Percentiles rank a stretch among this genome's conserved stretches.
These are phyloP conservation scores for Yarrowia alimentaria DNA, from an alignment of 805 yeast species.

Conservation along the genomic window DNA sequence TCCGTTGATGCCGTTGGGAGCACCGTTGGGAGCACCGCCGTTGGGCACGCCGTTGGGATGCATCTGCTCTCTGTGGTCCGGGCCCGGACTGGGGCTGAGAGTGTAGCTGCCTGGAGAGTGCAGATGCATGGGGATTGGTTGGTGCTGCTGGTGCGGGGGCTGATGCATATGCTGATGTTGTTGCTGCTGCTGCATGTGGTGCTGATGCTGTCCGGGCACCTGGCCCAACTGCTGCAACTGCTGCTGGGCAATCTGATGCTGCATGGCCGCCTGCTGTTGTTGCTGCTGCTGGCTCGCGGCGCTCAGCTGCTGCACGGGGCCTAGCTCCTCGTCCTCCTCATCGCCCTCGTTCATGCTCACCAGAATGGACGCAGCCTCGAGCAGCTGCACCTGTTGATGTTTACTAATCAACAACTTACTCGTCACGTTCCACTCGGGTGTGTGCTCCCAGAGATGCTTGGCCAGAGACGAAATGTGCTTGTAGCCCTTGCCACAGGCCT, in stretches of 20 bases:
- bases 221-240: conserved; percentile 24
- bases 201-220: conserved; percentile 2
- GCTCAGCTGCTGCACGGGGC: not conserved
- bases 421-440: conserved; percentile 91
- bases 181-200: conserved; percentile 20
- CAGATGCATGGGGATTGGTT: conserved; percentile 9
- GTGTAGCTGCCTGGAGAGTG: conserved; percentile 4
- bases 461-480: conserved; percentile 86
- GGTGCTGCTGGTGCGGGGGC: conserved; percentile 19
- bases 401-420: conserved; percentile 76
- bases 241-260: conserved; percentile 18
- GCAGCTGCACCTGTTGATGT: conserved; percentile 81
- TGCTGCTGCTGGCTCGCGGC: conserved; percentile 15
- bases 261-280: conserved; percentile 7
- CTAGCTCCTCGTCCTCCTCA: conserved; percentile 32
- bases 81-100: not conserved
- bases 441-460: conserved; percentile 89
- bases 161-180: conserved; percentile 1
- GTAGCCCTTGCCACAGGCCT: conserved; percentile 89
- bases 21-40: not conserved
- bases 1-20: too few species aligned
- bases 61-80: too few species aligned
- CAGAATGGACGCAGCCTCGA: conserved; percentile 69
- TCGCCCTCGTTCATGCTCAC: conserved; percentile 62
- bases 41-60: not conserved